These are phyloP conservation scores for Casuarina glauca DNA, from an alignment of 306 rosid genomes.

Conservation along the genomic window DNA sequence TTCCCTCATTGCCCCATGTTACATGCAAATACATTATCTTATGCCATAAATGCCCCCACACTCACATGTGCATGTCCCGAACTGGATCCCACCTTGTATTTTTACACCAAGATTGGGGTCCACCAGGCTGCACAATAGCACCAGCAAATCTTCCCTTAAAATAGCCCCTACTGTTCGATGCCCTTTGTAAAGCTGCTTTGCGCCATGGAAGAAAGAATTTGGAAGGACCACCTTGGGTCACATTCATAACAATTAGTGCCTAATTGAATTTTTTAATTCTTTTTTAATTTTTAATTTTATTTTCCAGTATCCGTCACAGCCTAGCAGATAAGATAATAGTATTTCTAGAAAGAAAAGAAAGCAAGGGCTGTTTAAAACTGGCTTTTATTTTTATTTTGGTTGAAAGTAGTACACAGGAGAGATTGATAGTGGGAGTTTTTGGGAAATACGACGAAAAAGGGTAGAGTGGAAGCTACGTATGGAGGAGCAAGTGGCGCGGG, in stretches of 20 bases:
- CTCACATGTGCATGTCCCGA: conserved; percentile 28
- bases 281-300: no score
- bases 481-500: conserved; percentile 10
- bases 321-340: no score
- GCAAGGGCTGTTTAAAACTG: no score
- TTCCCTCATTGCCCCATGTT: conserved; percentile 24
- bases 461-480: conserved; percentile 22
- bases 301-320: no score
- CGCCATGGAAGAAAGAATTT: background rate
- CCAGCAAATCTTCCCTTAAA: background rate
- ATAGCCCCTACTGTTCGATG: no score
- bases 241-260: no score
- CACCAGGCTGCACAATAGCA: conserved; percentile 10
- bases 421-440: background rate
- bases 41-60: conserved; percentile 29
- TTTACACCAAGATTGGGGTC: conserved; percentile 11
- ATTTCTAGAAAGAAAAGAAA: no score
- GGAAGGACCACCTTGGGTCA: no score
- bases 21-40: conserved; percentile 16
- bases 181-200: background rate
- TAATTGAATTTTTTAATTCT: no score
- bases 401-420: no score
- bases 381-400: no score
- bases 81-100: conserved; percentile 25
- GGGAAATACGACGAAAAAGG: background rate